Base-by-base conservation (phyloP, 495 filamentous ascomycete genomes). In the Penicillium longicatenatum region DNA sequence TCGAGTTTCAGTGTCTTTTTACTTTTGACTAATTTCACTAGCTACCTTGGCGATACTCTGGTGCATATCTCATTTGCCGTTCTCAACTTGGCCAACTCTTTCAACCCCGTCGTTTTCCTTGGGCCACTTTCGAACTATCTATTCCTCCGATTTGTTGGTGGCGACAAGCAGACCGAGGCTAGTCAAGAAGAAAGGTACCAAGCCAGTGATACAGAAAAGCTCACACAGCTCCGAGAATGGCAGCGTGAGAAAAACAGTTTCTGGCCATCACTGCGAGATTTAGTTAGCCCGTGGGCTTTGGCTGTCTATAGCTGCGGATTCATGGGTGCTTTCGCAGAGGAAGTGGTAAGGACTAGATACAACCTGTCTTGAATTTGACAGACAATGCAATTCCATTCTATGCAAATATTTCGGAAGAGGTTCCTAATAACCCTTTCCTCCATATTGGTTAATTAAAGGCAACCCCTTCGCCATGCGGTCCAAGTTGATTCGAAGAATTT, bases 401-500 rank as follows among this genome's bases (percentile, higher is more conserved):
- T 35, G 9, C 12, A 1, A 1, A 39, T 14, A 39, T 7, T 39
- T n/a, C n/a, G n/a, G 16, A 12, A 12, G 14, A 8, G 12, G 2
- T 6, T 31, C 29, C 44, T 54, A 75, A 61, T 75, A 75, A 16
- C 64, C 71, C 52, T 62, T 84, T 57, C 80, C 78, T 67, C 82
- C 76, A 33, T 91, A 87, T 33, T 79, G 64, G 74, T 96, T 96
- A 24, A 91, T 72, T 65, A 93, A 72, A 39, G 71, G 67, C 70
- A 79, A 76, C 17, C 88, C 89, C 63, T 79, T 78, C 46, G 79
- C 76, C 60, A 85, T 35, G 55, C 80, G 73, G 51, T 73, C 73
- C 44, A 93, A 58, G 72, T 94, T 95, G 45, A 75, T 66, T 24
- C 76, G 75, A 26, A 91, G 57, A 12, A 95, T 78, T 62, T 78